Evolutionary conservation across 2,329 filamentous ascomycete genomes (phyloP), one percentile per base, ranked within the genome.

Genomic region (Mycocentrospora acerina): DNA sequence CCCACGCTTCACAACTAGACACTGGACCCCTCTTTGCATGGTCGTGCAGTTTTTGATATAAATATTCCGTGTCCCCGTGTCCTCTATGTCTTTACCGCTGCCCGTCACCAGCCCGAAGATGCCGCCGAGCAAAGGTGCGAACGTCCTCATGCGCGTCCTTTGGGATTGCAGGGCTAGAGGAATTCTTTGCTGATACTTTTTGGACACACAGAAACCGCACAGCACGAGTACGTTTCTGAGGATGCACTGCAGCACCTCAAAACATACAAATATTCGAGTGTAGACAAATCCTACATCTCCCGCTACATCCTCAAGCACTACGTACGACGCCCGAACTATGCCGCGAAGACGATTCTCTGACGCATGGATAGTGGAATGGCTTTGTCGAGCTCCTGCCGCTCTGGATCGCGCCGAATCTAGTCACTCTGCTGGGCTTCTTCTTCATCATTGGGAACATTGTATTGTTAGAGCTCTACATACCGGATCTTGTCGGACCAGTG

Each of bases 371-470:
- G 91, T 98, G 93, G 93, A 97, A 96, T 80, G 88, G 83, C 51
- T 90, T 90, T 57, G 93, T 97, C 57, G 83, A 95, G 66, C 72
- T 96, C 28, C 73, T 98, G 59, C 93, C 93, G 49, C 73, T 96
- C 81, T 98, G 91, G 90, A 80, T 98, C 37, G 93, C 93, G 18
- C 93, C 93, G 24, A 98, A 98, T 65, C 93, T 96, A 83, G 91
- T 98, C 43, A 98, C 93, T 52, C 77, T 98, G 16, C 71, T 97
- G 32, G 93, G 93, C 42, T 98, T 97, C 78, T 83, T 86, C 71
- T 97, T 91, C 75, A 94, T 98, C 56, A 73, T 98, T 35, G 82
- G 73, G 44, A 97, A 98, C 65, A 81, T 98, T 44, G 79, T 74
- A 15, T 72, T 84, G 37, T 71, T 96, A 40, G 82, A 86, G 44